Conservation (phyloP, 345 rosid species). For the Syzygium grande region DNA sequence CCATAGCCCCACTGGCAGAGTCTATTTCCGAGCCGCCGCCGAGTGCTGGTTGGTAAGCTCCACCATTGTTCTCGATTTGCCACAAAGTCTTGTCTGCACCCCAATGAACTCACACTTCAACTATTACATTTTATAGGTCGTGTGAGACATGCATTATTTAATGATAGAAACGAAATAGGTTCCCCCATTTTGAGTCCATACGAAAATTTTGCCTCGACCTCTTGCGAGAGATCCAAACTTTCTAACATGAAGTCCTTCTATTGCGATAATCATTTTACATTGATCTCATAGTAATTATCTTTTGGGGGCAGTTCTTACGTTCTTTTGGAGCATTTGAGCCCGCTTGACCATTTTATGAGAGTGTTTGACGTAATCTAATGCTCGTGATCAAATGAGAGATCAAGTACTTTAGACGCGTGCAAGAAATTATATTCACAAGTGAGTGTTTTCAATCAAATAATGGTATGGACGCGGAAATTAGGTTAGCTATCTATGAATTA, state of each 20-base stretch:
- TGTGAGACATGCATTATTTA: too few relatives aligned
- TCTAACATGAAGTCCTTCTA: not conserved
- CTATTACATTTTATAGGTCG: too few relatives aligned
- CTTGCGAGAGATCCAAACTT: not conserved
- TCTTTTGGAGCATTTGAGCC: not conserved
- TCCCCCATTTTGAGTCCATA: too few relatives aligned
- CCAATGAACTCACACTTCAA: too few relatives aligned
- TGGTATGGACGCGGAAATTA: too few relatives aligned
- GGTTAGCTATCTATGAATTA: too few relatives aligned
- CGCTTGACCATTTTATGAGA: too few relatives aligned
- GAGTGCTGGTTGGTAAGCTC: not conserved
- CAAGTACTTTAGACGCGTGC: not conserved
- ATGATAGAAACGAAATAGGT: too few relatives aligned
- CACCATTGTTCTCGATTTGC: not conserved
- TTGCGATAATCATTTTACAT: not conserved
- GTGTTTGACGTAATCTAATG: not conserved
- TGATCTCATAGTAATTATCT: not conserved
- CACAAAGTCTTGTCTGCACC: not conserved
- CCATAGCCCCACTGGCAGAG: not conserved
- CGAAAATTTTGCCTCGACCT: too few relatives aligned
- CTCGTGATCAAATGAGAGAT: not conserved
- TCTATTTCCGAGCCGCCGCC: not conserved
- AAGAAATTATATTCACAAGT: not conserved
- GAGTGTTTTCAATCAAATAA: too few relatives aligned
- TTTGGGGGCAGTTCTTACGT: not conserved